Evolutionary conservation across 2,329 filamentous ascomycete species (phyloP).

Genomic region (Chrysoporthe deuterocubensis): DNA sequence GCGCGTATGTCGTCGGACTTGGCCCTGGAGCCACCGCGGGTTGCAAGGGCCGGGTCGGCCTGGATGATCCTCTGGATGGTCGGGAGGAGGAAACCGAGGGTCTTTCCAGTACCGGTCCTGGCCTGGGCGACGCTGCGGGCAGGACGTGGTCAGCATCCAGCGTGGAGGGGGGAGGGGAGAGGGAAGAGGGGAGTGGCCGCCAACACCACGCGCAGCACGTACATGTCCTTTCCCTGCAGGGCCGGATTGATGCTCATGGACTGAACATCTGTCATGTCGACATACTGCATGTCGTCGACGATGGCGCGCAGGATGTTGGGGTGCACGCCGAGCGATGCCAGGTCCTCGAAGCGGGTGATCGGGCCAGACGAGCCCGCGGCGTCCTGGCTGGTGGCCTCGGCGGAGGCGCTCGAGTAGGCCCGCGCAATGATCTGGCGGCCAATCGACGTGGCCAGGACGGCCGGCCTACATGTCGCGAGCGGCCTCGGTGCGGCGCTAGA

Average conservation of each 20-base stretch:
- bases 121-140: conserved; percentile 81
- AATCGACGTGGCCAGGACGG: conserved; percentile 21
- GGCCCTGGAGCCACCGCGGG: conserved; percentile 40
- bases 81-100: conserved; percentile 88
- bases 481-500: conserved; percentile 16
- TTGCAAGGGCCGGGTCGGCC: conserved; percentile 64
- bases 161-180: not conserved
- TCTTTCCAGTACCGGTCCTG: conserved; percentile 97
- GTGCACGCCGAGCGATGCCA: conserved; percentile 59
- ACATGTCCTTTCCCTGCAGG: conserved; percentile 82
- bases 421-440: conserved; percentile 23
- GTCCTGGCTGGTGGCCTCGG: conserved; percentile 24
- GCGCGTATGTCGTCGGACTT: conserved; percentile 66
- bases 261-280: conserved; percentile 93
- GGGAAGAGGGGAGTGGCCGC: not conserved
- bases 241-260: conserved; percentile 79
- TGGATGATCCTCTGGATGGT: conserved; percentile 78
- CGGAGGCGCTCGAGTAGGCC: conserved; percentile 31
- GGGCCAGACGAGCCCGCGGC: conserved; percentile 32
- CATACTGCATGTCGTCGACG: conserved; percentile 72
- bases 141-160: conserved; percentile 29
- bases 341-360: conserved; percentile 49
- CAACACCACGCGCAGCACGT: conserved; percentile 43
- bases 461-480: conserved; percentile 16
- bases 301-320: conserved; percentile 69